Evolutionary conservation across 371 early-diverging fungal genomes (phyloP), one percentile per base, ranked within the genome.

Genomic region (Lichtheimia ornata): DNA sequence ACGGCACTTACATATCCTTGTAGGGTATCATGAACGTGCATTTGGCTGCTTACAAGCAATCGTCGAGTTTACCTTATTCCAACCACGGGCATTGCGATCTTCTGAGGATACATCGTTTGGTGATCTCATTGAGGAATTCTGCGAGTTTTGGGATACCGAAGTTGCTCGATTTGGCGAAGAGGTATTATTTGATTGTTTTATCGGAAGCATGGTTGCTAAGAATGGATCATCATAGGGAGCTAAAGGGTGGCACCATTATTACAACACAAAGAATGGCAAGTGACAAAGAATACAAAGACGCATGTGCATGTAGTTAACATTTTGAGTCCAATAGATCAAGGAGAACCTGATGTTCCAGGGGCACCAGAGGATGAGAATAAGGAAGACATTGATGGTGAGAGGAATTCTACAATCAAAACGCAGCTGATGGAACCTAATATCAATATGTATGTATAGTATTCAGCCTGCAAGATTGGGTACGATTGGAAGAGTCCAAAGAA

Each of bases 81-180:
- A 76, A 45, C 93, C 94, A 0, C 66, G 70, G 2, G 24, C 64
- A 0, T 79, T 69, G 27, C 30, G 51, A 2, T 54, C 62, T 43
- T 53, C 59, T 3, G 14, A 41, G 14, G 57, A 59, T 1, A 53
- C 55, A 13, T 51, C 74, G 13, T 82, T 79, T 63, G 67, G 75
- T 4, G 71, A 86, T 22, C 78, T 85, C 62, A 14, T 90, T 9
- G 71, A 74, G 2, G 73, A 80, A 49, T 86, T 94, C 56, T 85
- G 81, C 43, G 76, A 74, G 12, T 94, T 89, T 72, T 94, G 93
- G 93, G 92, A 91, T 53, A 84, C 80, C 49, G 93, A 91, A 69
- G 72, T 79, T 15, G 81, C 89, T 20, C 73, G 93, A 5, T 88
- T 93, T 72, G 93, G 93, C 4, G 94, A 94, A 66, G 69, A 76